Conservation (phyloP, 495 filamentous ascomycete species). For the Talaromyces proteolyticus region DNA sequence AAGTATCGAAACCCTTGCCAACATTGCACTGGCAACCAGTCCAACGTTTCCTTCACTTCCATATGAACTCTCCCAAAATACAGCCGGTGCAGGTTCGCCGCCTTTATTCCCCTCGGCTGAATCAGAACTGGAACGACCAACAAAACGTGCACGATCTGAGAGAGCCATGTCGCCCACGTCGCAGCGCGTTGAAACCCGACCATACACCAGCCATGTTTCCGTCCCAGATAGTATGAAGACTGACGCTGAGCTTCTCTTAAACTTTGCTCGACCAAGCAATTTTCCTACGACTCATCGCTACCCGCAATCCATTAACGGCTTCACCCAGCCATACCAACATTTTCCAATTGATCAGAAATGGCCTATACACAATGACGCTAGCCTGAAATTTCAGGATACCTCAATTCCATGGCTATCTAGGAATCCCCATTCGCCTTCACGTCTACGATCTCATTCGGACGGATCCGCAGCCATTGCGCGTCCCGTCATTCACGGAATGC, state of each 20-base stretch:
- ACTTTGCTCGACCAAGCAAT: slow-evolving; percentile 35
- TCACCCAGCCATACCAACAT: slow-evolving; percentile 26
- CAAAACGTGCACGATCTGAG: slow-evolving; percentile 58
- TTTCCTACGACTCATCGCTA: slow-evolving; percentile 20
- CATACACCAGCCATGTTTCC: slow-evolving; percentile 34
- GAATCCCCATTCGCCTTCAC: slow-evolving; percentile 22
- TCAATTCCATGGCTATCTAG: slow-evolving; percentile 7
- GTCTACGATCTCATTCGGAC: slow-evolving; percentile 41
- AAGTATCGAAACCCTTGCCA: slow-evolving; percentile 49
- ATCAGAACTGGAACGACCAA: slow-evolving; percentile 38
- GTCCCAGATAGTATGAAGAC: slow-evolving; percentile 39
- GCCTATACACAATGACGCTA: slow-evolving; percentile 11
- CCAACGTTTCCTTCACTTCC: slow-evolving; percentile 28
- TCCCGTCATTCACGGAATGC: slow-evolving; percentile 27
- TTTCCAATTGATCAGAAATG: slow-evolving; percentile 18
- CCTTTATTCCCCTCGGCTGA: slow-evolving; percentile 28
- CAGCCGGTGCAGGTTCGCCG: slow-evolving; percentile 4
- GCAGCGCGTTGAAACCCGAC: slow-evolving; percentile 25
- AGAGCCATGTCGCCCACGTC: slow-evolving; percentile 44
- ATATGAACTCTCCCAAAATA: slow-evolving; percentile 21
- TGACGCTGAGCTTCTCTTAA: slow-evolving; percentile 50
- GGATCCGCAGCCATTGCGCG: slow-evolving; percentile 37
- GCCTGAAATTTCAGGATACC: slow-evolving; percentile 10
- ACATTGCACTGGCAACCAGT: slow-evolving; percentile 47
- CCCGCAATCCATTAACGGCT: slow-evolving; percentile 27